These are phyloP conservation scores for Mentha longifolia DNA, from an alignment of 257 asterid species.

Conservation along the genomic window DNA sequence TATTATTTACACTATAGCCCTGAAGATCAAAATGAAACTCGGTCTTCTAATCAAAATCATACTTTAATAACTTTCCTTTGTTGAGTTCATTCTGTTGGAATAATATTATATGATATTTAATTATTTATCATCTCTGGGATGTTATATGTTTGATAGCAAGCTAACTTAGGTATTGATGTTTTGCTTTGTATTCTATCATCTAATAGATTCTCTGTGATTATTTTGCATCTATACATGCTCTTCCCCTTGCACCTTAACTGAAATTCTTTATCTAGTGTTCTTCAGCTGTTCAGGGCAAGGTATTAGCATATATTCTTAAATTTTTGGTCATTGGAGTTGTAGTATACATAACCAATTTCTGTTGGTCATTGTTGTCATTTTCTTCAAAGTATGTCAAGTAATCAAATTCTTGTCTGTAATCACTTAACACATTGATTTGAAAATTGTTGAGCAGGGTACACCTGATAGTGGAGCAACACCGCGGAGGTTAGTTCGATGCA, in stretches of 20 bases:
- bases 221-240: conserved; percentile 10
- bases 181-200: neutral
- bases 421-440: conserved; percentile 28
- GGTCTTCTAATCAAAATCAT: conserved; percentile 12
- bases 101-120: neutral
- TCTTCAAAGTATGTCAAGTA: neutral
- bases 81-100: neutral
- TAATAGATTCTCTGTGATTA: neutral
- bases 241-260: neutral
- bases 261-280: neutral
- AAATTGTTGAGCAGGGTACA: conserved; percentile 54
- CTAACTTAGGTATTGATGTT: neutral
- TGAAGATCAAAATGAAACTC: neutral
- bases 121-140: neutral
- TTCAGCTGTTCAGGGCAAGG: conserved; percentile 18
- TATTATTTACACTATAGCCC: neutral
- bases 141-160: conserved; percentile 7
- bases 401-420: conserved; percentile 11
- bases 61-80: neutral
- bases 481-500: conserved; percentile 49
- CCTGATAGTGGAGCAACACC: conserved; percentile 43
- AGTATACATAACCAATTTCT: neutral
- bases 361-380: conserved; percentile 22
- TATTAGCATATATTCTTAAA: neutral
- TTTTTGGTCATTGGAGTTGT: conserved; percentile 2